Percentiles rank a stretch among this genome's conserved stretches.
Evolutionary conservation across 805 yeast species (phyloP).

Genomic region (Saccharomycopsis fermentans): DNA sequence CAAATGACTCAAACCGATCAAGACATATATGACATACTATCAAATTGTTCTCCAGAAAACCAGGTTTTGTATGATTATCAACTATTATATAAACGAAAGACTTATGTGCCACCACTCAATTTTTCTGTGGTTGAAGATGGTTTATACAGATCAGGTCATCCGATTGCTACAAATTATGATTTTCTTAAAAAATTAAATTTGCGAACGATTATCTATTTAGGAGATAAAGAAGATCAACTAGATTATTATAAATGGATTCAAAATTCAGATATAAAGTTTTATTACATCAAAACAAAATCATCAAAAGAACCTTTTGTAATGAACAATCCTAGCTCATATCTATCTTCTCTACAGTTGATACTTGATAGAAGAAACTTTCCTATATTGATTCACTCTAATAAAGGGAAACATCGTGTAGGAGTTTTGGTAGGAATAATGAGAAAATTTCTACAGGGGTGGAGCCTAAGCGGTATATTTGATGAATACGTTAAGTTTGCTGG

Average conservation of each 20-base stretch:
- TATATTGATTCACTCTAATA: constrained; percentile 81
- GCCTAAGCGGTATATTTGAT: constrained; percentile 83
- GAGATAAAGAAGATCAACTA: constrained; percentile 58
- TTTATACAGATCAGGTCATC: constrained; percentile 87
- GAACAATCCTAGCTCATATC: constrained; percentile 47
- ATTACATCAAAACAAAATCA: constrained; percentile 54
- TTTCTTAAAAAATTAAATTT: constrained; percentile 61
- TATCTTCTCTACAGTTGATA: constrained; percentile 45
- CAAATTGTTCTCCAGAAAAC: background rate
- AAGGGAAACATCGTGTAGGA: constrained; percentile 96
- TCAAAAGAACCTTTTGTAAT: constrained; percentile 65
- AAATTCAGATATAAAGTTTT: constrained; percentile 41
- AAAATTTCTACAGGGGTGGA: constrained; percentile 84
- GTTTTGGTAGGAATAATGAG: constrained; percentile 87
- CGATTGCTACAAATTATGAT: constrained; percentile 77
- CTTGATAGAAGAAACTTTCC: constrained; percentile 70
- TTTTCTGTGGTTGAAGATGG: constrained; percentile 83
- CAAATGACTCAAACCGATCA: background rate
- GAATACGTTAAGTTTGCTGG: constrained; percentile 89
- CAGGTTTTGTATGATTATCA: background rate
- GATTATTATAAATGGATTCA: constrained; percentile 66
- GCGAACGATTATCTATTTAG: constrained; percentile 72
- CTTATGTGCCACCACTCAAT: constrained; percentile 81
- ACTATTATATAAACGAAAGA: constrained; percentile 4
- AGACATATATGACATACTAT: background rate